Evolutionary conservation across 179 eudicot species (phyloP).

Genomic region (Beta macrorhiza): DNA sequence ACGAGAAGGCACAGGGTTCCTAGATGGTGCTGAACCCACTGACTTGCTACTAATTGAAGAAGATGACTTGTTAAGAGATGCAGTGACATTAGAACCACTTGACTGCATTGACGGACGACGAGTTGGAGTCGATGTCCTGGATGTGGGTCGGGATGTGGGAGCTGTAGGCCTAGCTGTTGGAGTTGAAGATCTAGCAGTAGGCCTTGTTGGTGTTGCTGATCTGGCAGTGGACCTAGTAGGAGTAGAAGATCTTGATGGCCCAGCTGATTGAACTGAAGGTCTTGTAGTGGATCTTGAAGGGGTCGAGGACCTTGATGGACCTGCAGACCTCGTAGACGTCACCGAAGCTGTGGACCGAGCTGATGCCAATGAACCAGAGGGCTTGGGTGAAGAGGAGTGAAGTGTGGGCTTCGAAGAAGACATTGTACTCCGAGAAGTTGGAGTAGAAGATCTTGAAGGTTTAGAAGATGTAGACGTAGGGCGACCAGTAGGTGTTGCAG

Average conservation of each 20-base stretch:
- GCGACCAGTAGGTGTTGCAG: conserved; percentile 91
- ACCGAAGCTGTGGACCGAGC: conserved; percentile 36
- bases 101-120: conserved; percentile 57
- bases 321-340: conserved; percentile 53
- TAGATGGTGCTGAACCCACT: conserved; percentile 45
- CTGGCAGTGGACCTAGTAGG: conserved; percentile 63
- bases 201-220: conserved; percentile 73
- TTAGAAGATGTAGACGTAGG: conserved; percentile 57
- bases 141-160: conserved; percentile 60
- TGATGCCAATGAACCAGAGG: conserved; percentile 39
- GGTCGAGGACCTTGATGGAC: conserved; percentile 76
- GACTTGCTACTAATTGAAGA: conserved; percentile 51
- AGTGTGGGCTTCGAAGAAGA: conserved; percentile 37
- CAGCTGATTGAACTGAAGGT: conserved; percentile 67
- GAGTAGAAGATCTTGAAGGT: conserved; percentile 44
- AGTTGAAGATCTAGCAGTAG: conserved; percentile 81
- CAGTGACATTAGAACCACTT: conserved; percentile 37
- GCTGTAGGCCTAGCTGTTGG: conserved; percentile 65
- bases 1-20: conserved; percentile 58
- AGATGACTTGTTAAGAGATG: conserved; percentile 54
- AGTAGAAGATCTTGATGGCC: conserved; percentile 49
- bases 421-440: conserved; percentile 49
- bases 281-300: conserved; percentile 68
- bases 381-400: conserved; percentile 42
- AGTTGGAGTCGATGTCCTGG: conserved; percentile 79